These are phyloP conservation scores for Rhizomucor miehei DNA, from an alignment of 371 early-diverging fungal species.

Conservation along the genomic window DNA sequence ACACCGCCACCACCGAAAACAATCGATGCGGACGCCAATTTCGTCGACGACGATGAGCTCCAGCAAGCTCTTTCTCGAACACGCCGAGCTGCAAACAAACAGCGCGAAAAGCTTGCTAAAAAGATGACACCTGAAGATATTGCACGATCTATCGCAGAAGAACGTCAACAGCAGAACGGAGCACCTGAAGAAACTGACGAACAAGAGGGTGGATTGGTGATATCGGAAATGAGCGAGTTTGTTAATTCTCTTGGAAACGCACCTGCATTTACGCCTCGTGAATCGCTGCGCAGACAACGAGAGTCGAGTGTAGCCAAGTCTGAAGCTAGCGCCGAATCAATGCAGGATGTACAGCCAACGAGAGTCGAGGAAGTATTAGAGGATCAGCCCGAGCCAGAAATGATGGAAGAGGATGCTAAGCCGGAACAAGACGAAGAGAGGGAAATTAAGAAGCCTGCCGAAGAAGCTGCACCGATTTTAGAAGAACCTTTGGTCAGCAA, in stretches of 20 bases:
- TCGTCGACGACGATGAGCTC: slow-evolving; percentile 94
- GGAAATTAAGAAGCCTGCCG: slow-evolving; percentile 7
- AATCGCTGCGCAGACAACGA: slow-evolving; percentile 8
- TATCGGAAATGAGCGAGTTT: slow-evolving; percentile 71
- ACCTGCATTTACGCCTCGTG: slow-evolving; percentile 30
- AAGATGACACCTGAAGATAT: slow-evolving; percentile 60
- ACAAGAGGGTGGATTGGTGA: slow-evolving; percentile 43
- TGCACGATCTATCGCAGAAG: slow-evolving; percentile 35
- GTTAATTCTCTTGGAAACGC: slow-evolving; percentile 56
- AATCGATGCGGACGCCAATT: slow-evolving; percentile 57
- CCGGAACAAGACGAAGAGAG: slow-evolving; percentile 4
- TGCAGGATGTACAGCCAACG: too few relatives aligned
- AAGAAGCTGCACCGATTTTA: slow-evolving; percentile 34
- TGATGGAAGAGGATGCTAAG: slow-evolving; percentile 5
- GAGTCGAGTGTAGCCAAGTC: slow-evolving; percentile 9
- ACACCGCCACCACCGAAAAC: slow-evolving; percentile 7
- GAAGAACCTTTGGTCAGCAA: slow-evolving; percentile 81
- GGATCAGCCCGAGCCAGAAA: slow-evolving; percentile 3
- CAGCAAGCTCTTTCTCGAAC: slow-evolving; percentile 78
- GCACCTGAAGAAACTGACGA: slow-evolving; percentile 31
- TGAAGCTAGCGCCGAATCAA: slow-evolving; percentile 12
- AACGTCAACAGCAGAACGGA: slow-evolving; percentile 23
- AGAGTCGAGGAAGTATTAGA: slow-evolving; percentile 1
- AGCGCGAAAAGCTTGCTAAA: slow-evolving; percentile 38
- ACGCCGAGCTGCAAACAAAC: slow-evolving; percentile 63